Evolutionary conservation across 148 eudicot species (phyloP).

Genomic region (Amaranthus hypochondriacus): DNA sequence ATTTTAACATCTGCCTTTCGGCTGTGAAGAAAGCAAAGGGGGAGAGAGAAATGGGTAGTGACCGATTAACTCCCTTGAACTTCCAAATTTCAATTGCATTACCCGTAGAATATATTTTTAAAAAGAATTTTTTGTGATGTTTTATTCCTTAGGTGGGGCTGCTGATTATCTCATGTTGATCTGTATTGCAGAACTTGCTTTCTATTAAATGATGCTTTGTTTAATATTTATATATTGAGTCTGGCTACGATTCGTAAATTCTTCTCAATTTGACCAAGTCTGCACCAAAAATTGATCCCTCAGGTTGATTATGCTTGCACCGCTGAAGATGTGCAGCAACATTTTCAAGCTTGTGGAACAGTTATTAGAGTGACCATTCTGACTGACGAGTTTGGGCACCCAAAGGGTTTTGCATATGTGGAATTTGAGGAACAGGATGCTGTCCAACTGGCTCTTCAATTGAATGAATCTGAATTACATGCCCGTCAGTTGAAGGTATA

Average conservation of each 20-base stretch:
- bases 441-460: slow-evolving; percentile 71
- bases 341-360: slow-evolving; percentile 84
- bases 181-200: not conserved
- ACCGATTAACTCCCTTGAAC: not conserved
- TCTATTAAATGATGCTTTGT: not conserved
- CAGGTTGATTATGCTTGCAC: slow-evolving; percentile 99
- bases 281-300: slow-evolving; percentile 3
- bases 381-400: slow-evolving; percentile 94
- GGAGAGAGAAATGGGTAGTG: not conserved
- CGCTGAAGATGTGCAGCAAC: slow-evolving; percentile 98
- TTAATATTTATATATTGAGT: not conserved
- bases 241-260: not conserved
- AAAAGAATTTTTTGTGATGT: not conserved
- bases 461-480: slow-evolving; percentile 91
- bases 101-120: not conserved
- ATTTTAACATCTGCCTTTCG: too few species aligned
- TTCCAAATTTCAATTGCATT: too few species aligned
- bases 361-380: slow-evolving; percentile 85
- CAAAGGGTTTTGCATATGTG: slow-evolving; percentile 97
- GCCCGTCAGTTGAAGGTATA: slow-evolving; percentile 90
- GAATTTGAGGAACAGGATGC: slow-evolving; percentile 84
- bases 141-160: not conserved
- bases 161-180: too few species aligned
- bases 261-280: slow-evolving; percentile 5
- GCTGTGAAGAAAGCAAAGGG: not conserved